phyloP scores from a whole-genome alignment of 306 rosid species.

The Cucurbita ficifolia region DNA sequence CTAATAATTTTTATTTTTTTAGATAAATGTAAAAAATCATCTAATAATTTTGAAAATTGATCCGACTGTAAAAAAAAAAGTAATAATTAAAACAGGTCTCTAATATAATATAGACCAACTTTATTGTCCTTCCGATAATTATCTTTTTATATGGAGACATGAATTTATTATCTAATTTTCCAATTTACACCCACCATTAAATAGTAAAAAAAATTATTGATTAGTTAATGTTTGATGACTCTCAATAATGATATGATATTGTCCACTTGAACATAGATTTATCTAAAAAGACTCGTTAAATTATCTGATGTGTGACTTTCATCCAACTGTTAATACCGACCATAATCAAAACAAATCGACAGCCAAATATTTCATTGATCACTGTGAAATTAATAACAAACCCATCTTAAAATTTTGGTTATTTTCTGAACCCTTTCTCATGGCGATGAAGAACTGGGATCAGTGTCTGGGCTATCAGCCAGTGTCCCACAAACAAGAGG shows the following conservation, averaged over 20 bases:
- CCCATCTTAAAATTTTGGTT: not conserved
- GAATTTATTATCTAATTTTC: not conserved
- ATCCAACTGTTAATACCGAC: too few species aligned
- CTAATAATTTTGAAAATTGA: too few species aligned
- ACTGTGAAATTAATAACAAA: not conserved
- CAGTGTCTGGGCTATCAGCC: constrained; percentile 2
- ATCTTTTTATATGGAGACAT: not conserved
- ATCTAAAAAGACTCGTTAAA: too few species aligned
- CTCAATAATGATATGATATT: too few species aligned
- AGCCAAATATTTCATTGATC: not conserved
- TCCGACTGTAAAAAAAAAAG: too few species aligned
- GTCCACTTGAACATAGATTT: too few species aligned
- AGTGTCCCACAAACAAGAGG: constrained; percentile 62
- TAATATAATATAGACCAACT: not conserved
- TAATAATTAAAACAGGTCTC: not conserved
- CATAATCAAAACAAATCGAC: not conserved
- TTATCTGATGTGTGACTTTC: too few species aligned
- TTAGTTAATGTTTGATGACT: too few species aligned
- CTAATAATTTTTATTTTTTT: too few species aligned
- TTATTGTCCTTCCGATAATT: not conserved
- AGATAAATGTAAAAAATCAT: too few species aligned
- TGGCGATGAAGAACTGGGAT: constrained; percentile 16
- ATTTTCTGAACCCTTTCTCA: not conserved
- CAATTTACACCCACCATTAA: too few species aligned
- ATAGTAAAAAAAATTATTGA: too few species aligned